A percentile compares a stretch with the other conserved stretches of the same genome.
phyloP scores from a whole-genome alignment of 2,329 filamentous ascomycete genomes.

The Sarocladium kiliense region DNA sequence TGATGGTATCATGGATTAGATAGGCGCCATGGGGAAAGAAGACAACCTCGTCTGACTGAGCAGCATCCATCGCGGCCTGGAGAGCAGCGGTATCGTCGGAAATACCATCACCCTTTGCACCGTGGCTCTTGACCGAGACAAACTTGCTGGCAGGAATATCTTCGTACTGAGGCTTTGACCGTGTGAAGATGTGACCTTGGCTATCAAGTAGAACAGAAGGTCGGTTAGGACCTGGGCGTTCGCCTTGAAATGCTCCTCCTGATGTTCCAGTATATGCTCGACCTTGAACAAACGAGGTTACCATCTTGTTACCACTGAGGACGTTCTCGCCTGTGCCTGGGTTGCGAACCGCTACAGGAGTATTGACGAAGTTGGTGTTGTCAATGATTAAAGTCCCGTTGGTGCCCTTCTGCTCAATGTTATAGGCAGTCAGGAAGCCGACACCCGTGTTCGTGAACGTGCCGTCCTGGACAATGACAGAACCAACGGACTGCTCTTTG shows the following conservation, averaged over 20 bases:
- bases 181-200: constrained; percentile 69
- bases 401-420: constrained; percentile 53
- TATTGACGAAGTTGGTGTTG: constrained; percentile 78
- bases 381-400: constrained; percentile 82
- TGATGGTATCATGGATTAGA: constrained; percentile 63
- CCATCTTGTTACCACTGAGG: constrained; percentile 62
- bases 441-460: constrained; percentile 69
- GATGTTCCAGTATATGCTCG: constrained; percentile 56
- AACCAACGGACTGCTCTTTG: constrained; percentile 73
- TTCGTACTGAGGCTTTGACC: constrained; percentile 86
- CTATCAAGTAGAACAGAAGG: constrained; percentile 60
- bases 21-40: constrained; percentile 76
- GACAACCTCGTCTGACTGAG: constrained; percentile 58
- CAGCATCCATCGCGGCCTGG: constrained; percentile 69
- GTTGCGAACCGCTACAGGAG: constrained; percentile 61
- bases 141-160: constrained; percentile 62
- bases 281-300: constrained; percentile 75
- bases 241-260: constrained; percentile 54
- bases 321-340: constrained; percentile 52
- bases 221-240: constrained; percentile 51
- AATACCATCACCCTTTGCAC: constrained; percentile 80
- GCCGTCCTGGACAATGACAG: constrained; percentile 78
- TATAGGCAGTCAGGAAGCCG: constrained; percentile 68
- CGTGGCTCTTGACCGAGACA: constrained; percentile 73
- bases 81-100: constrained; percentile 86